phyloP scores from a whole-genome alignment of 495 filamentous ascomycete species.

The Lophiotrema nucula region DNA sequence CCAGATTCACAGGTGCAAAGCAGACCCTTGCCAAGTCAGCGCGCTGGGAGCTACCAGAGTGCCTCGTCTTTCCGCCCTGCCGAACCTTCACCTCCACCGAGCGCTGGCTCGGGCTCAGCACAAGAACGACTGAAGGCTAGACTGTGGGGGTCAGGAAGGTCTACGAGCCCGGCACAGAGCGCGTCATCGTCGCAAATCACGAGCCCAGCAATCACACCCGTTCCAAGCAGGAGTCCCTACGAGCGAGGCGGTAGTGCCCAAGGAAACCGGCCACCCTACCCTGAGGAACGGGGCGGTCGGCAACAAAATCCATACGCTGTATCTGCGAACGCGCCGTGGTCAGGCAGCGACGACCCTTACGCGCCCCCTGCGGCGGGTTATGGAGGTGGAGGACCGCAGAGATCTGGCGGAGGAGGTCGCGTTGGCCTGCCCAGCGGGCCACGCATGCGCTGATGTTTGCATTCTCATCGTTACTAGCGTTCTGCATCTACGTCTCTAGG shows the following conservation, averaged over 20 bases:
- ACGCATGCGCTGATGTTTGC: slow-evolving; percentile 28
- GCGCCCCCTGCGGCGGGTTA: slow-evolving; percentile 7
- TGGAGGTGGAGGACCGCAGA: slow-evolving; percentile 10
- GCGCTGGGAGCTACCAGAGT: slow-evolving; percentile 68
- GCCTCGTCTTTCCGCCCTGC: slow-evolving; percentile 29
- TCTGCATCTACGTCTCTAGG: neutral
- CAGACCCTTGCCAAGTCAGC: slow-evolving; percentile 68
- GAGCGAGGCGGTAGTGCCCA: slow-evolving; percentile 4
- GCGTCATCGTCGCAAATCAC: slow-evolving; percentile 17
- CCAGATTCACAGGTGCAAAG: slow-evolving; percentile 45
- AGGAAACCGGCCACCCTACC: slow-evolving; percentile 26
- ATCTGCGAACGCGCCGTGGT: slow-evolving; percentile 31
- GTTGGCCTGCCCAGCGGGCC: slow-evolving; percentile 55
- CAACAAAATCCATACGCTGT: slow-evolving; percentile 21
- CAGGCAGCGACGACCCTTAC: slow-evolving; percentile 24
- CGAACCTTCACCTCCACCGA: slow-evolving; percentile 40
- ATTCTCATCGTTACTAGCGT: neutral
- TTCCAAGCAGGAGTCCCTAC: slow-evolving; percentile 17
- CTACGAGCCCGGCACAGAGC: slow-evolving; percentile 28
- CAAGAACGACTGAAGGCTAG: slow-evolving; percentile 68
- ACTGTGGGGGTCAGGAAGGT: slow-evolving; percentile 54
- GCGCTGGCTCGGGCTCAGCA: slow-evolving; percentile 50
- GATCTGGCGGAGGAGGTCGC: slow-evolving; percentile 35
- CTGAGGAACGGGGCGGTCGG: slow-evolving; percentile 26
- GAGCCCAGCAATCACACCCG: slow-evolving; percentile 19